Conservation (phyloP, 148 eudicot species). For the Persicaria maculosa region DNA sequence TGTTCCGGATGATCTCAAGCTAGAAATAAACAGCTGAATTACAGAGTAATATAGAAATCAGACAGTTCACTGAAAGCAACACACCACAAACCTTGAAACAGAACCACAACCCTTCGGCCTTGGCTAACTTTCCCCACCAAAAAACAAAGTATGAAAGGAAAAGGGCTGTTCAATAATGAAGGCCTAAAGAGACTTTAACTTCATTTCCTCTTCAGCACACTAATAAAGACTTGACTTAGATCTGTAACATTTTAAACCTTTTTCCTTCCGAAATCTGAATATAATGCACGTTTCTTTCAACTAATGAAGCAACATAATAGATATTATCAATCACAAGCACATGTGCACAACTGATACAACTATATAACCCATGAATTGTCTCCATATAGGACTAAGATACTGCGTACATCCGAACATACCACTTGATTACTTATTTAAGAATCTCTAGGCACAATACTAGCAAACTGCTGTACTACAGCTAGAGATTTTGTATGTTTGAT, state of each 20-base stretch:
- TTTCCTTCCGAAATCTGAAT: not conserved
- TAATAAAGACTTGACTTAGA: not conserved
- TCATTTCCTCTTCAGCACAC: no score
- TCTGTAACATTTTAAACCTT: not conserved
- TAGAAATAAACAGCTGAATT: not conserved
- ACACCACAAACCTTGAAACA: not conserved
- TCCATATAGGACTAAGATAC: not conserved
- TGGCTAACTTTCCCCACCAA: not conserved
- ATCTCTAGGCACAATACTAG: not conserved
- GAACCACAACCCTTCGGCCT: not conserved
- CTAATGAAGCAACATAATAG: not conserved
- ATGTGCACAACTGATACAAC: not conserved
- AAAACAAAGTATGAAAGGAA: not conserved
- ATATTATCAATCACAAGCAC: not conserved
- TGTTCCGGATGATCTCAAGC: not conserved
- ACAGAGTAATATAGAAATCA: not conserved
- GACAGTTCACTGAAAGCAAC: not conserved
- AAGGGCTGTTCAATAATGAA: not conserved
- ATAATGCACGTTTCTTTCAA: not conserved
- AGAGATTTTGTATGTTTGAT: no score
- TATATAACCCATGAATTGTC: not conserved
- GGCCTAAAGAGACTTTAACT: not conserved
- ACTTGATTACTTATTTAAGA: not conserved
- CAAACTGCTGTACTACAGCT: not conserved
- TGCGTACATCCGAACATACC: not conserved